Base-by-base conservation (phyloP, 805 yeast genomes). In the Kazachstania africana region DNA sequence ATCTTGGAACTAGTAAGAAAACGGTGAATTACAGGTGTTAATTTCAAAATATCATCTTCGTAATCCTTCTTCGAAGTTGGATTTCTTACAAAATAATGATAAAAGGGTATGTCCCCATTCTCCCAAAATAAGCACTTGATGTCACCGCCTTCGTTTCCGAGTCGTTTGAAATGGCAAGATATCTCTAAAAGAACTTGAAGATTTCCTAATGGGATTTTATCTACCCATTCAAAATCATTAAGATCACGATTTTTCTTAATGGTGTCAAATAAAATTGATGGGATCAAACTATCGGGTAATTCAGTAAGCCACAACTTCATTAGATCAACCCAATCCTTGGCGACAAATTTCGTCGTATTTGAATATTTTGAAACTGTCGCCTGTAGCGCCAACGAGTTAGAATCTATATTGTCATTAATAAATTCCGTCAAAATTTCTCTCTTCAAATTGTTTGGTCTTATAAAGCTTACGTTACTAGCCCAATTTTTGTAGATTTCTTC, bases 261-360 rank as follows among this genome's bases (percentile, higher is more conserved):
- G 3, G 35, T 15, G 8, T 35, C 39, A 16, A 19, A 28, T 22
- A 26, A 36, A 24, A 33, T 32, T 27, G 37, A 20, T 9, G 49
- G 45, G 2, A 45, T 26, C 16, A 75, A 48, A 17, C 78, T 66
- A 40, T 72, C 78, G 0, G 79, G 79, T 24, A 74, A 49, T 42
- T 75, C 81, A 51, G 74, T 52, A 20, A 75, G 57, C 60, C 72
- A 73, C 20, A 69, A 46, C 43, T 73, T 73, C 36, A 73, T 53
- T 13, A 70, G 56, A 32, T 65, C 63, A 4, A 57, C 32, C 34
- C 59, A 42, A 23, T 45, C 50, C 6, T 26, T 29, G 1, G 38
- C 15, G 3, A 36, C 16, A 18, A 29, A 17, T 14, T 27, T 36
- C 4, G 28, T n/a, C 3, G 25, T 28, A 16, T 13, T 13, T 17